Conservation (phyloP, 2,329 filamentous ascomycete species). For the Claviceps pazoutovae region DNA sequence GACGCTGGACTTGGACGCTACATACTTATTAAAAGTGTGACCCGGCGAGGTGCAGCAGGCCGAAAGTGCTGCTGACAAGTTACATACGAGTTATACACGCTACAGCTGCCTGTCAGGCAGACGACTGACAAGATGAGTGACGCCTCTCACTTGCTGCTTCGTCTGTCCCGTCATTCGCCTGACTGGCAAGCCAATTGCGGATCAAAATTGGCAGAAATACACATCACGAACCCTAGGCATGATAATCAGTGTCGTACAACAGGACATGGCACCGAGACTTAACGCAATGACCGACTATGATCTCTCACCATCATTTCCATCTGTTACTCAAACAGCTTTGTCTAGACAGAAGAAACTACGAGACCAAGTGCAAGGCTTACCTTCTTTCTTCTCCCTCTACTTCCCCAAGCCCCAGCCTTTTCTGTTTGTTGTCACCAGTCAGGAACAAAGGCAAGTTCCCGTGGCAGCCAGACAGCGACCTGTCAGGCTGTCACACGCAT, state of each 20-base stretch:
- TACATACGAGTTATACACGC: not conserved
- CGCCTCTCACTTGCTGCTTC: not conserved
- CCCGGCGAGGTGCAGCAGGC: not conserved
- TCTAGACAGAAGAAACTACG: not conserved
- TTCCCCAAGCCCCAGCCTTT: not conserved
- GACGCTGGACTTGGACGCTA: constrained; percentile 3
- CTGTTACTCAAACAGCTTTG: not conserved
- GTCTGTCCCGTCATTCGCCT: not conserved
- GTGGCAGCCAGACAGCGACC: not conserved
- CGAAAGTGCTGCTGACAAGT: not conserved
- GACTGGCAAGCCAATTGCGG: not conserved
- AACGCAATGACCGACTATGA: not conserved
- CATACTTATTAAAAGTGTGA: not conserved
- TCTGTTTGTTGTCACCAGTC: constrained; percentile 1
- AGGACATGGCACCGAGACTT: not conserved
- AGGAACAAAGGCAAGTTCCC: not conserved
- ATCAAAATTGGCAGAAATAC: not conserved
- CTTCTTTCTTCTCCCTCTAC: not conserved
- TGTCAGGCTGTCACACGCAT: not conserved
- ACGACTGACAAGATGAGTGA: too few relatives aligned
- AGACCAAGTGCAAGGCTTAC: not conserved
- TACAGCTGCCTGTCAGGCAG: not conserved
- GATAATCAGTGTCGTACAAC: not conserved
- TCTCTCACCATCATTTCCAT: not conserved
- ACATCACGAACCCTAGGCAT: not conserved